Base-by-base conservation (phyloP, 148 eudicot species). In the Pouteria glomerata region DNA sequence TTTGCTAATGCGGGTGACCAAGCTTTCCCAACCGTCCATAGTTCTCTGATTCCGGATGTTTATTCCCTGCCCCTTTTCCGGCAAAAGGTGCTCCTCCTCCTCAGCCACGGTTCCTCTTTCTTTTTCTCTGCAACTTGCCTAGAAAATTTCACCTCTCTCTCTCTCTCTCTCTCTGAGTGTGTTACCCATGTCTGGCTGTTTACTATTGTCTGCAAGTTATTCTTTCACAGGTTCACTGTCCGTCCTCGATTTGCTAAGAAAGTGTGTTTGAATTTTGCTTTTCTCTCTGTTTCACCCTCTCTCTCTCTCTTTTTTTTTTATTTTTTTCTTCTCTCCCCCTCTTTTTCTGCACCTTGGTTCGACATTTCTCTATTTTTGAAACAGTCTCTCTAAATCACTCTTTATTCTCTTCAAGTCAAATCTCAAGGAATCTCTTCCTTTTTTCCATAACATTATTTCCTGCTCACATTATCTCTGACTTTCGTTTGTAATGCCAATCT, bases 401-500 rank as follows among this genome's bases (percentile, higher is more conserved):
- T 51, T 76, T 76, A 53, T 72, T 59, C 42, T 67, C 71, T 69
- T 69, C 82, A 50, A 51, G 12, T 68, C 52, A 42, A 52, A 12
- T 68, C 60, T 21, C 6, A 21, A 21, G 11, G 45, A 21, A 35
- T 6, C 53, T 73, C 67, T 30, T 13, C 6, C 19, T 34, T 16
- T 42, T 66, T 42, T 1, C 23, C 8, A 8, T 4, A 1, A 14
- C 55, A 15, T 19, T 66, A 66, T 24, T 12, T 37, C 21, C 30
- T 56, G 8, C 69, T 57, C 75, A 70, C 68, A 10, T 13, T 35
- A 64, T 44, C 69, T 41, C 34, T 33, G 34, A 29, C 58, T 73
- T 60, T 77, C 76, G 63, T 41, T 80, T 67, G 59, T 62, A 73
- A 81, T 76, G 85, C 80, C 65, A 79, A 79, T 71, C 73, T 77